Conservation (phyloP, 805 yeast species). For the Myxozyma mucilagina region DNA sequence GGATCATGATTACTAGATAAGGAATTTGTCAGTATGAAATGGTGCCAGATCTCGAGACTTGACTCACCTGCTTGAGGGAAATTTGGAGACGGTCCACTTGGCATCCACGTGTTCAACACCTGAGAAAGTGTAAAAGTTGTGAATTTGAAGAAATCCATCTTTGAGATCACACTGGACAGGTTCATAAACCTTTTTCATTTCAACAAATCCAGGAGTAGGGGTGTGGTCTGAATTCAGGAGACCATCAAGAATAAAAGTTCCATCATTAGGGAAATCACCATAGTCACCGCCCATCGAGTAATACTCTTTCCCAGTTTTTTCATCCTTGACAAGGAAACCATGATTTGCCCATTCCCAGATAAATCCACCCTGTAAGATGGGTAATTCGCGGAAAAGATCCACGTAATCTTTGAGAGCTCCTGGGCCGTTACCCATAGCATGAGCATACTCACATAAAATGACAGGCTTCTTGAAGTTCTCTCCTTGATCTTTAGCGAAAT, state of each 20-base stretch:
- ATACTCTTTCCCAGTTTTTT: slow-evolving; percentile 25
- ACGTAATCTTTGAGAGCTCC: slow-evolving; percentile 42
- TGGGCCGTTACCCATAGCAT: slow-evolving; percentile 47
- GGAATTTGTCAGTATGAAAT: not conserved
- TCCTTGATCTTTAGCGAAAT: slow-evolving; percentile 31
- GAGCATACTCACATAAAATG: slow-evolving; percentile 44
- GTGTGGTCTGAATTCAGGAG: slow-evolving; percentile 39
- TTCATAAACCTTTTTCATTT: slow-evolving; percentile 42
- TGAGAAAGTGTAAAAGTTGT: slow-evolving; percentile 35
- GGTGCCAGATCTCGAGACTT: not conserved
- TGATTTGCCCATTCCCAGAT: slow-evolving; percentile 48
- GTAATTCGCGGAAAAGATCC: slow-evolving; percentile 40
- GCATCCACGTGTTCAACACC: slow-evolving; percentile 26
- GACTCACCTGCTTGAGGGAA: slow-evolving; percentile 1
- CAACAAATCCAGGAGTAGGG: slow-evolving; percentile 43
- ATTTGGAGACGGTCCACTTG: not conserved
- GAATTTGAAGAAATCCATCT: slow-evolving; percentile 22
- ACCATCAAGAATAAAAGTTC: slow-evolving; percentile 45
- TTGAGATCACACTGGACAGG: slow-evolving; percentile 39
- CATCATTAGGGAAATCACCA: slow-evolving; percentile 43
- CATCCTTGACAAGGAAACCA: slow-evolving; percentile 39
- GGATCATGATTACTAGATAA: not conserved
- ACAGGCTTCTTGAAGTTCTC: slow-evolving; percentile 37
- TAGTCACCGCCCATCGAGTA: slow-evolving; percentile 45
- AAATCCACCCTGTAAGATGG: slow-evolving; percentile 43